Evolutionary conservation across 257 asterid species (phyloP), one percentile per base, ranked within the genome.

Genomic region (Mentha longifolia): DNA sequence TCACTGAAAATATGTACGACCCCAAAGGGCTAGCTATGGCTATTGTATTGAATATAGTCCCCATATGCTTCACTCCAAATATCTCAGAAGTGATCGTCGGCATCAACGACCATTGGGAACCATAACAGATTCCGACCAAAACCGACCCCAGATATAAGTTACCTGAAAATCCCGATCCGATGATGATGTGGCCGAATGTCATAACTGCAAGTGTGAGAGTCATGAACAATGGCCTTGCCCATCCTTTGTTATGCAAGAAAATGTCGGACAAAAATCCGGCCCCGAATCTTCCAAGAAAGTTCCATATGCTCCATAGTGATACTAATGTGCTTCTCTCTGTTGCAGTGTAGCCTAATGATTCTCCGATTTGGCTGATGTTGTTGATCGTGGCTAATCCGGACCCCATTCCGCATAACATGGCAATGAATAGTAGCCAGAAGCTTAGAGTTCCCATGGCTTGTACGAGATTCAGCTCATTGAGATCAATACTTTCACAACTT

Each of bases 281-380:
- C 47, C 96, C 96, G 52, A 94, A 86, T 31, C 99, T 89, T 65
- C 99, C 99, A 2, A 91, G 86, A 66, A 88, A 94, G 74, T 94
- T 94, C 99, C 99, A 94, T 75, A 94, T 88, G 76, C 99, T 91
- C 97, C 98, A 94, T 33, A 94, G 71, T 0, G 98, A 89, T 37
- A 94, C 97, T 60, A 94, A 67, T 33, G 98, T 83, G 81, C 90
- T 91, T 57, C 91, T 85, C 71, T 87, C 89, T 22, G 65, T 61
- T 14, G 80, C 15, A 1, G 93, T 80, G 81, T 91, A 94, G 17
- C 90, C 88, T 5, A 94, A 83, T 37, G 99, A 94, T 62, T 91
- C 97, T n/a, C 97, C 99, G n/a, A 94, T 88, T 71, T 94, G 99
- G 92, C 97, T 91, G 41, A 94, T 85, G 77, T 94, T 94, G 84